Evolutionary conservation across 1,139 yeast genomes (phyloP).

Genomic region (Pneumocystis oryctolagi): DNA sequence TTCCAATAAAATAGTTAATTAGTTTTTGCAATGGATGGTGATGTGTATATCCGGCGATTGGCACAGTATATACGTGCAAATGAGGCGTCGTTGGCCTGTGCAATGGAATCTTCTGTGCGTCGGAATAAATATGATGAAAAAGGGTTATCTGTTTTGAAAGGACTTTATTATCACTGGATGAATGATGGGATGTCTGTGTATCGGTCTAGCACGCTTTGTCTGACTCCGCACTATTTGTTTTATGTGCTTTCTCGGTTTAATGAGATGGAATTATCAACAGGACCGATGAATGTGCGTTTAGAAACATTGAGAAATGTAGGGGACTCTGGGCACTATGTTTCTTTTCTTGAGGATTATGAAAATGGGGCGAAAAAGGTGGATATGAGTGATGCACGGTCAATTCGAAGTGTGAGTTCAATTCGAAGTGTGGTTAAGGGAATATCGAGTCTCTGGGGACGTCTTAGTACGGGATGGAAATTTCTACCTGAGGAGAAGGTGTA

Average conservation of each 20-base stretch:
- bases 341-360: slow-evolving; percentile 31
- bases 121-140: slow-evolving; percentile 17
- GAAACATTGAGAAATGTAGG: slow-evolving; percentile 38
- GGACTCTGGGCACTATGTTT: slow-evolving; percentile 30
- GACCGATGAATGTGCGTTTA: slow-evolving; percentile 45
- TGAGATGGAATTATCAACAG: slow-evolving; percentile 41
- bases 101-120: slow-evolving; percentile 21
- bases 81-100: slow-evolving; percentile 27
- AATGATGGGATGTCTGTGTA: slow-evolving; percentile 30
- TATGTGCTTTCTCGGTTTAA: slow-evolving; percentile 45
- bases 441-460: slow-evolving; percentile 28
- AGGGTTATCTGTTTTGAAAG: slow-evolving; percentile 29
- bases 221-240: slow-evolving; percentile 50
- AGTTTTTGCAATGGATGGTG: slow-evolving; percentile 20
- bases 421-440: slow-evolving; percentile 37
- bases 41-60: slow-evolving; percentile 27
- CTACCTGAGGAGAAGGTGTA: slow-evolving; percentile 30
- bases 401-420: slow-evolving; percentile 48
- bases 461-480: slow-evolving; percentile 20
- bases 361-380: slow-evolving; percentile 35
- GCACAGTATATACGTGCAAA: slow-evolving; percentile 28
- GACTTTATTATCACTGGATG: slow-evolving; percentile 28
- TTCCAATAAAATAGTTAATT: not conserved
- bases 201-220: slow-evolving; percentile 41
- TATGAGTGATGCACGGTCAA: slow-evolving; percentile 41